These are phyloP conservation scores for Fusarium sp. DNA, from an alignment of 2,329 filamentous ascomycete genomes.

Conservation along the genomic window DNA sequence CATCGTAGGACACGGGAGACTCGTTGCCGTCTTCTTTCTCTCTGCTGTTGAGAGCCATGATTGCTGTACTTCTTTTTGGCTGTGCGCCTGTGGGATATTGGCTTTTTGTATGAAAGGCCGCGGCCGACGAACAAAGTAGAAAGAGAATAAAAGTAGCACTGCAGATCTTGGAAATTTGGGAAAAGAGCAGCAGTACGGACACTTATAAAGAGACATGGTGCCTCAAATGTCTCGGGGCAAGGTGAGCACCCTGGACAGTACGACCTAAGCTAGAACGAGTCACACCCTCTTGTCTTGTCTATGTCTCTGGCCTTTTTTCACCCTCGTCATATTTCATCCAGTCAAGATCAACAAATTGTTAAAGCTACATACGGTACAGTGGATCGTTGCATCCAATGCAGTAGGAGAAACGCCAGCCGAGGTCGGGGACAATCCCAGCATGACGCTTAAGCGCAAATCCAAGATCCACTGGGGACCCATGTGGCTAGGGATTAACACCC, in stretches of 20 bases:
- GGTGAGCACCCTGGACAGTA: slow-evolving; percentile 16
- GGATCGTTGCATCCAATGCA: slow-evolving; percentile 14
- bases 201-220: slow-evolving; percentile 31
- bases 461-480: slow-evolving; percentile 14
- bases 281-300: slow-evolving; percentile 11
- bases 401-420: slow-evolving; percentile 28
- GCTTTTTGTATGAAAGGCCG: slow-evolving; percentile 3
- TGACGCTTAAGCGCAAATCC: slow-evolving; percentile 11
- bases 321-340: slow-evolving; percentile 2
- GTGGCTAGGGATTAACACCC: slow-evolving; percentile 29
- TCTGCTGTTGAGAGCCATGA: slow-evolving; percentile 33
- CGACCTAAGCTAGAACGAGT: slow-evolving; percentile 16
- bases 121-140: neutral
- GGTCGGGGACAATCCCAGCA: slow-evolving; percentile 35
- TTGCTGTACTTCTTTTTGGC: neutral
- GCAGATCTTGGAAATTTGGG: slow-evolving; percentile 19
- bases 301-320: neutral
- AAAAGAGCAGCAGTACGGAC: slow-evolving; percentile 12
- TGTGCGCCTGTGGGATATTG: neutral
- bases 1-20: slow-evolving; percentile 42
- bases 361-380: slow-evolving; percentile 10
- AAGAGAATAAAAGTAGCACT: slow-evolving; percentile 10
- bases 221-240: slow-evolving; percentile 31
- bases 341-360: slow-evolving; percentile 23
- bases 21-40: slow-evolving; percentile 43